Conservation (phyloP, 106 monocot species). For the Dendrobium chrysotoxum region DNA sequence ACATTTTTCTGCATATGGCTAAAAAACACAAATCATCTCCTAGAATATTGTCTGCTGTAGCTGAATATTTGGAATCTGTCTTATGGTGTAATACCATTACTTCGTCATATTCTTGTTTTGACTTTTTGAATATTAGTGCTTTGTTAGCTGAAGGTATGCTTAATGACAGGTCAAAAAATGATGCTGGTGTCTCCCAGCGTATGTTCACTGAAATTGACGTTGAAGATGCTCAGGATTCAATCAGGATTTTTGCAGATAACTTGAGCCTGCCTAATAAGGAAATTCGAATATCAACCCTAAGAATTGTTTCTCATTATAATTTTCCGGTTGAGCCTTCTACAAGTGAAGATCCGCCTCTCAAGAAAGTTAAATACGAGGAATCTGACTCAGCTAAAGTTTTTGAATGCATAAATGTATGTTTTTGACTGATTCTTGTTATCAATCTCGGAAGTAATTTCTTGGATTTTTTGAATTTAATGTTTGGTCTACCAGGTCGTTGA, state of each 20-base stretch:
- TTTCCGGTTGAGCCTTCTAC: constrained; percentile 16
- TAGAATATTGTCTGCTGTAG: constrained; percentile 61
- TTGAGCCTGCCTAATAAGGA: constrained; percentile 53
- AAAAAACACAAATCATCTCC: constrained; percentile 54
- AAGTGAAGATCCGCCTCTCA: constrained; percentile 48
- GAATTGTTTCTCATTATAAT: constrained; percentile 70
- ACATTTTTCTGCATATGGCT: constrained; percentile 45
- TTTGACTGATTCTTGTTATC: background rate
- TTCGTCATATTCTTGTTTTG: background rate
- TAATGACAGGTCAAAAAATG: constrained; percentile 16
- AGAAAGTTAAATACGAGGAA: constrained; percentile 57
- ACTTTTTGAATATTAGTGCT: background rate
- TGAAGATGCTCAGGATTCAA: constrained; percentile 17
- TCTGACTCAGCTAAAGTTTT: constrained; percentile 21
- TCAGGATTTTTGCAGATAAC: constrained; percentile 50
- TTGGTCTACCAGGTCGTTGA: constrained; percentile 46
- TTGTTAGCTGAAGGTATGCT: background rate
- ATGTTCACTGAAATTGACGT: constrained; percentile 23
- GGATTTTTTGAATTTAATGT: constrained; percentile 4
- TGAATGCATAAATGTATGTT: constrained; percentile 52
- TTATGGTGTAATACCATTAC: constrained; percentile 33
- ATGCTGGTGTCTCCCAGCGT: constrained; percentile 4
- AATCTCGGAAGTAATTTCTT: background rate
- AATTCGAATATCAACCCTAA: constrained; percentile 67
- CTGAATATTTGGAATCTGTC: constrained; percentile 61